Conservation (phyloP, 2,329 filamentous ascomycete genomes). For the Dactylella cylindrospora region DNA sequence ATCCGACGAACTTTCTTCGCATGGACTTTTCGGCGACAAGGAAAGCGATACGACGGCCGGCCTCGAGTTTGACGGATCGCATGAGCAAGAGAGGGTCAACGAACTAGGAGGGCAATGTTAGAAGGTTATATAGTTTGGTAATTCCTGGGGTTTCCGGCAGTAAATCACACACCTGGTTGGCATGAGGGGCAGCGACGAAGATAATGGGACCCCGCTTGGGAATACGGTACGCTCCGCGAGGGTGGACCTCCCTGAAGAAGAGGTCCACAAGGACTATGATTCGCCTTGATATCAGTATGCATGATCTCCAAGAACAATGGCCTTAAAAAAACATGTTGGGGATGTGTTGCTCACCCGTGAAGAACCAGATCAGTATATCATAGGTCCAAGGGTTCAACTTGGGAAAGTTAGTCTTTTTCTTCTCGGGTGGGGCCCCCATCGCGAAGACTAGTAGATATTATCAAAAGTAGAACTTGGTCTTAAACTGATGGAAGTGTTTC, state of each 20-base stretch:
- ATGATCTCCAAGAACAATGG: not conserved
- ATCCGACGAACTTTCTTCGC: slow-evolving; percentile 82
- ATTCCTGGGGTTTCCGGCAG: slow-evolving; percentile 34
- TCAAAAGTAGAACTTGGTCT: no score
- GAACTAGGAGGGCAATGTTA: slow-evolving; percentile 62
- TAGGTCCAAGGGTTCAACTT: slow-evolving; percentile 42
- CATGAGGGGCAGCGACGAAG: slow-evolving; percentile 94
- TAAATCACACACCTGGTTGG: slow-evolving; percentile 73
- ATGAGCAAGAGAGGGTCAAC: slow-evolving; percentile 93
- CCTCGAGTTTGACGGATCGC: slow-evolving; percentile 82
- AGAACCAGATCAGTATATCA: slow-evolving; percentile 44
- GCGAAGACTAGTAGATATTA: slow-evolving; percentile 4
- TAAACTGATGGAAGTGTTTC: not conserved
- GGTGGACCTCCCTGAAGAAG: slow-evolving; percentile 97
- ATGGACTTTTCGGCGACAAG: slow-evolving; percentile 96
- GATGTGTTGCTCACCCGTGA: slow-evolving; percentile 24
- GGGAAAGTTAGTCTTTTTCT: slow-evolving; percentile 31
- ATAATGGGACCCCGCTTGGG: slow-evolving; percentile 85
- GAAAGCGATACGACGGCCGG: slow-evolving; percentile 83
- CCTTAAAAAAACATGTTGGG: not conserved
- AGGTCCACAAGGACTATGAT: slow-evolving; percentile 73
- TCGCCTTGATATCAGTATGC: slow-evolving; percentile 9
- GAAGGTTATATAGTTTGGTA: no score
- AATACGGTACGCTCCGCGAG: slow-evolving; percentile 91
- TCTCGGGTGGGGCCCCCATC: slow-evolving; percentile 34